Percentiles rank a stretch among this genome's conserved stretches.
Evolutionary conservation across 345 rosid species (phyloP).

Genomic region (Excoecaria agallocha): DNA sequence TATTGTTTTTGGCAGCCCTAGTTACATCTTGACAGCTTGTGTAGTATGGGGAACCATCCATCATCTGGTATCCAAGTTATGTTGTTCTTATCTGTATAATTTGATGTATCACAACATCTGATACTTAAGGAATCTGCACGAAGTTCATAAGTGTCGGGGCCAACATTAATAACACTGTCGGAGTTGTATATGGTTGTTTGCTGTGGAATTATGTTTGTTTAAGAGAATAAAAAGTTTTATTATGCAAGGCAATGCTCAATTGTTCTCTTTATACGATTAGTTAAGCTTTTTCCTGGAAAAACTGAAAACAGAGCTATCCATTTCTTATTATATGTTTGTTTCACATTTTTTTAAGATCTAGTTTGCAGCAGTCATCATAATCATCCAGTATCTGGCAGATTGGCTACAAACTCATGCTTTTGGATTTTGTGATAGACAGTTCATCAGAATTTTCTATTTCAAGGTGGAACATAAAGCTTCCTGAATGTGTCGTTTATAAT

Average conservation of each 20-base stretch:
- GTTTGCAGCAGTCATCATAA: neutral
- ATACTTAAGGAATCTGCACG: slow-evolving; percentile 55
- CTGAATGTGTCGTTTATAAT: neutral
- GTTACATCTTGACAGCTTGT: slow-evolving; percentile 27
- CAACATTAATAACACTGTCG: neutral
- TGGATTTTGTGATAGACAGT: neutral
- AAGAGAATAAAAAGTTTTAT: too few relatives aligned
- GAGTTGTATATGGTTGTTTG: too few relatives aligned
- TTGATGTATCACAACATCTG: slow-evolving; percentile 47
- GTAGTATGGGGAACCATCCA: slow-evolving; percentile 32
- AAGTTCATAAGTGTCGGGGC: slow-evolving; percentile 1
- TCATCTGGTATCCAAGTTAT: slow-evolving; percentile 44
- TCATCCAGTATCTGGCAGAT: neutral
- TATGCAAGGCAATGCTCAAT: too few relatives aligned
- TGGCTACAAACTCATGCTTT: slow-evolving; percentile 1
- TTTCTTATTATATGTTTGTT: neutral
- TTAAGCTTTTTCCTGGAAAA: neutral
- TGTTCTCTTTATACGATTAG: neutral
- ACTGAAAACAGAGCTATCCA: neutral
- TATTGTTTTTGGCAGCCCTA: slow-evolving; percentile 18
- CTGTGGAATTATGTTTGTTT: too few relatives aligned
- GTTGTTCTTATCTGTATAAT: slow-evolving; percentile 18
- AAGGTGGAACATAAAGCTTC: neutral
- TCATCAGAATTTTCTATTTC: neutral
- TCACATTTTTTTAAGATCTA: slow-evolving; percentile 1